A percentile compares a stretch with the other conserved stretches of the same genome.
These are phyloP conservation scores for Lasiodiplodia sp. DNA, from an alignment of 2,329 filamentous ascomycete genomes.

Conservation along the genomic window DNA sequence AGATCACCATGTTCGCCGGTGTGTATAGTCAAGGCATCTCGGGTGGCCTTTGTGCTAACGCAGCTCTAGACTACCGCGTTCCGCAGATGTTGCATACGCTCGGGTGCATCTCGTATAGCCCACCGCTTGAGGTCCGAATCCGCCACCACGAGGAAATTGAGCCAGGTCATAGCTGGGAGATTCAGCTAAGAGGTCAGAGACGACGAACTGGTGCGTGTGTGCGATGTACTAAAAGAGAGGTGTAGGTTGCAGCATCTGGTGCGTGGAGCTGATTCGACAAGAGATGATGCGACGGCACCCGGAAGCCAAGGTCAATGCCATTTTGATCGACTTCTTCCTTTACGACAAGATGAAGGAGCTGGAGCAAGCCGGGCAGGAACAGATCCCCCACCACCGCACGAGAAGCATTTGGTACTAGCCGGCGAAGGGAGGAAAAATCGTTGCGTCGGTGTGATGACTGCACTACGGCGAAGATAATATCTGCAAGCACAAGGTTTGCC, in stretches of 20 bases:
- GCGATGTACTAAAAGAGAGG: slow-evolving; percentile 13
- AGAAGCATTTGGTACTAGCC: slow-evolving; percentile 90
- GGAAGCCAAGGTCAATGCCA: slow-evolving; percentile 75
- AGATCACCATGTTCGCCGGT: slow-evolving; percentile 95
- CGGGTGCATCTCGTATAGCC: slow-evolving; percentile 74
- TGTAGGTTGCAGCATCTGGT: slow-evolving; percentile 90
- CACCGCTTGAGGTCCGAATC: slow-evolving; percentile 76
- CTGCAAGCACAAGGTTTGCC: neutral
- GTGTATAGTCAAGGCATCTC: slow-evolving; percentile 29
- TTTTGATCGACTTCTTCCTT: slow-evolving; percentile 95
- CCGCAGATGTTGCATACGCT: slow-evolving; percentile 76
- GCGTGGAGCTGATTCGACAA: slow-evolving; percentile 83
- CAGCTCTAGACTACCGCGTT: slow-evolving; percentile 79
- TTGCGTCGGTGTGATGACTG: neutral
- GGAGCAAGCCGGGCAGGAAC: slow-evolving; percentile 64
- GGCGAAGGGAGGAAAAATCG: neutral
- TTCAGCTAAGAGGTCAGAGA: slow-evolving; percentile 78
- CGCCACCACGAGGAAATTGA: slow-evolving; percentile 69
- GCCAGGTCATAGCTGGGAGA: slow-evolving; percentile 78
- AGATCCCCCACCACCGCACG: slow-evolving; percentile 83
- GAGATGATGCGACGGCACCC: slow-evolving; percentile 81
- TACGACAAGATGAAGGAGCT: slow-evolving; percentile 93
- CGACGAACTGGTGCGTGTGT: neutral
- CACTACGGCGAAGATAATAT: neutral
- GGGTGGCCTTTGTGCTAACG: slow-evolving; percentile 13